These are phyloP conservation scores for Tubosaeta sp. DNA, from an alignment of 768 basidiomycete species.

Conservation along the genomic window DNA sequence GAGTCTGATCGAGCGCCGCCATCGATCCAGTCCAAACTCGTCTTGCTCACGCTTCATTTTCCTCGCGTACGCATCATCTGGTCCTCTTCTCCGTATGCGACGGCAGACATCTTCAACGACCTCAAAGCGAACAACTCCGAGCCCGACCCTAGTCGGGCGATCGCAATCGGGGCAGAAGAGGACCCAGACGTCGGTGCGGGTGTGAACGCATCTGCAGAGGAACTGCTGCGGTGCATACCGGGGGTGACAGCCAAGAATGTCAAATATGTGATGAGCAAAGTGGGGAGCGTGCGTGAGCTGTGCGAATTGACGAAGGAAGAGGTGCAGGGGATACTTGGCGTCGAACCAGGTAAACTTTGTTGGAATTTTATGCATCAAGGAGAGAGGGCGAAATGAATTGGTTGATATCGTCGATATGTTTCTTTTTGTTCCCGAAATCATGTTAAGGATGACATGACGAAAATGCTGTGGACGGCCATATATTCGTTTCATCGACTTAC, in stretches of 20 bases:
- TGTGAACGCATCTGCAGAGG: constrained; percentile 73
- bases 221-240: constrained; percentile 76
- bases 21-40: constrained; percentile 86
- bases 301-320: constrained; percentile 57
- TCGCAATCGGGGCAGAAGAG: constrained; percentile 77
- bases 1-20: constrained; percentile 38
- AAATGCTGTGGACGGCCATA: too few species aligned
- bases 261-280: constrained; percentile 77
- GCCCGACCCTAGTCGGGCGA: constrained; percentile 74
- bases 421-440: too few species aligned
- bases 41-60: constrained; percentile 83
- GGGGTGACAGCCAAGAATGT: constrained; percentile 84
- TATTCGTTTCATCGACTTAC: too few species aligned
- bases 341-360: constrained; percentile 74
- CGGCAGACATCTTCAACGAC: constrained; percentile 88
- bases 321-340: constrained; percentile 73
- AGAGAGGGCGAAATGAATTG: constrained; percentile 29
- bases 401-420: not conserved
- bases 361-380: constrained; percentile 82
- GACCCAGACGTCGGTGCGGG: constrained; percentile 63
- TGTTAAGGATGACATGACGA: too few species aligned
- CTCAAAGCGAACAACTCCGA: constrained; percentile 78
- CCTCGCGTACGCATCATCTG: constrained; percentile 93
- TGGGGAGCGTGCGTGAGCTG: constrained; percentile 72
- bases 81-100: constrained; percentile 94